These are phyloP conservation scores for Penicillium italicum DNA, from an alignment of 2,329 filamentous ascomycete species.

Conservation along the genomic window DNA sequence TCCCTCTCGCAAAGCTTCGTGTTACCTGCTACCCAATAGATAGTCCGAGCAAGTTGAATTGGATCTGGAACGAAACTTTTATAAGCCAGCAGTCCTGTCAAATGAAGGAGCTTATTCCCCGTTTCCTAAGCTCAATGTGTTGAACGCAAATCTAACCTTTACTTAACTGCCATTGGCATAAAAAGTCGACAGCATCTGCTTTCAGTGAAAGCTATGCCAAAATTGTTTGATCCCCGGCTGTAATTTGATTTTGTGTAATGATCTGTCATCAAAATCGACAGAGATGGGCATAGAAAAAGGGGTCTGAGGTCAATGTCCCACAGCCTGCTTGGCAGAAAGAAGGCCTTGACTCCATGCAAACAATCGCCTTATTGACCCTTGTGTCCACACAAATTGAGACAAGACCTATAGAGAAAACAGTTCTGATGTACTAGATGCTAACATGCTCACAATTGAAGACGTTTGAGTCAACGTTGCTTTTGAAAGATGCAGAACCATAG, in stretches of 20 bases:
- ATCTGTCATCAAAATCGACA: background rate
- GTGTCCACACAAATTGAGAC: background rate
- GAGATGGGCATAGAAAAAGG: background rate
- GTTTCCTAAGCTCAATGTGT: background rate
- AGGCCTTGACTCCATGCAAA: background rate
- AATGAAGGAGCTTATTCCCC: background rate
- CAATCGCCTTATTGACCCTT: background rate
- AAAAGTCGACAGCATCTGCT: background rate
- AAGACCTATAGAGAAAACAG: background rate
- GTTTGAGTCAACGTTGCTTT: background rate
- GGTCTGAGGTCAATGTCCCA: background rate
- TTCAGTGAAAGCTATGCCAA: background rate
- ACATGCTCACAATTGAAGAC: background rate
- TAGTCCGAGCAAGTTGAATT: background rate
- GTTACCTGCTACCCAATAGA: background rate
- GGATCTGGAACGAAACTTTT: background rate
- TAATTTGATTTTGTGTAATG: background rate
- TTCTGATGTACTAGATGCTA: background rate
- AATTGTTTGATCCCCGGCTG: background rate
- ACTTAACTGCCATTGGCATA: background rate
- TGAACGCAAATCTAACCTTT: background rate
- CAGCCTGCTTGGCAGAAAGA: background rate
- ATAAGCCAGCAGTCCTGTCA: background rate
- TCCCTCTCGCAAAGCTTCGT: background rate
- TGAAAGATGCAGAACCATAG: background rate